Evolutionary conservation across 2,329 filamentous ascomycete species (phyloP).

Genomic region (Reticulascus tulasneorum): DNA sequence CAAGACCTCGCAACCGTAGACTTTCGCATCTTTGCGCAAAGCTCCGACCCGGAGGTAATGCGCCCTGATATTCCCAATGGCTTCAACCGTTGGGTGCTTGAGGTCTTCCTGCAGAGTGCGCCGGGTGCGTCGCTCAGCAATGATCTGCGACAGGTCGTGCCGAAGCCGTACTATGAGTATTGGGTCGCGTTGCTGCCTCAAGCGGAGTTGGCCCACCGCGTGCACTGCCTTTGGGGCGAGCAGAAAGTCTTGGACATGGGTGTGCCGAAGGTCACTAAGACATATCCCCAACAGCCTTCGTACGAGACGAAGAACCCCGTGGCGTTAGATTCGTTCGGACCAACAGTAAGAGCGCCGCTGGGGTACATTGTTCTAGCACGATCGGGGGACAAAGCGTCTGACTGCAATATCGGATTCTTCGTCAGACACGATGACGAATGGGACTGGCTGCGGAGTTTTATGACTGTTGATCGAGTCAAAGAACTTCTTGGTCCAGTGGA

Average conservation of each 20-base stretch:
- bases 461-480: slow-evolving; percentile 22
- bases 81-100: slow-evolving; percentile 4
- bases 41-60: slow-evolving; percentile 29
- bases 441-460: slow-evolving; percentile 31
- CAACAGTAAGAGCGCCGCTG: slow-evolving; percentile 14
- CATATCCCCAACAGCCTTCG: too few relatives aligned
- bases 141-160: slow-evolving; percentile 38
- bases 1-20: slow-evolving; percentile 46
- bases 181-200: slow-evolving; percentile 31
- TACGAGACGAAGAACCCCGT: slow-evolving; percentile 4
- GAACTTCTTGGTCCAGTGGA: slow-evolving; percentile 22
- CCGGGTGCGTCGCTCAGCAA: slow-evolving; percentile 40
- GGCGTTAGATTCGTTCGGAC: slow-evolving; percentile 3
- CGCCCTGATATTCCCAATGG: slow-evolving; percentile 17
- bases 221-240: too few relatives aligned
- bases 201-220: slow-evolving; percentile 21
- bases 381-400: slow-evolving; percentile 33
- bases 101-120: slow-evolving; percentile 27
- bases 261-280: too few relatives aligned
- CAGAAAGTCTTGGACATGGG: too few relatives aligned
- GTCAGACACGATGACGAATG: slow-evolving; percentile 33
- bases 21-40: slow-evolving; percentile 43
- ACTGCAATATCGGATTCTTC: slow-evolving; percentile 37
- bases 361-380: slow-evolving; percentile 30
- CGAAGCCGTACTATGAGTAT: slow-evolving; percentile 39